These are phyloP conservation scores for Phaffomyces opuntiae DNA, from an alignment of 805 yeast species.

Conservation along the genomic window DNA sequence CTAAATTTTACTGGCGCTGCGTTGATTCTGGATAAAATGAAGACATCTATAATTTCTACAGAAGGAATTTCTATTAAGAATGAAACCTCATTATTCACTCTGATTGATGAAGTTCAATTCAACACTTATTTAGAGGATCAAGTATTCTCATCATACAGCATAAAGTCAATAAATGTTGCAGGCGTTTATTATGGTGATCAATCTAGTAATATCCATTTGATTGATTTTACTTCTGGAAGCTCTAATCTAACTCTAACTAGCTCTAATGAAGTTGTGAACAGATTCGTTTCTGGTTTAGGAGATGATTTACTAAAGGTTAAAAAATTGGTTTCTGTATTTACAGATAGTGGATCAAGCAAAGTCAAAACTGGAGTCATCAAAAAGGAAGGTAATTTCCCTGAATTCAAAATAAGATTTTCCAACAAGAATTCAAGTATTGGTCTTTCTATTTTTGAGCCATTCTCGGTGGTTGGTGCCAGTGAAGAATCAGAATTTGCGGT, in stretches of 20 bases:
- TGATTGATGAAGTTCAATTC: too few species aligned
- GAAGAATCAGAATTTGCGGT: not conserved
- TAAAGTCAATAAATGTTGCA: not conserved
- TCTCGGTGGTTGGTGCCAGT: constrained; percentile 1
- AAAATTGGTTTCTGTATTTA: not conserved
- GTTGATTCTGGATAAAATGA: too few species aligned
- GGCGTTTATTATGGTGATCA: not conserved
- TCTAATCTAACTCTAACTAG: not conserved
- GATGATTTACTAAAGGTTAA: not conserved
- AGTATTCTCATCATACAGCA: too few species aligned
- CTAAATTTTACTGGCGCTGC: too few species aligned
- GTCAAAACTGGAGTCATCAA: not conserved
- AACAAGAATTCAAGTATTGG: constrained; percentile 1
- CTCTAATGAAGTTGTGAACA: not conserved
- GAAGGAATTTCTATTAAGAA: too few species aligned
- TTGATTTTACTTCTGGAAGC: not conserved
- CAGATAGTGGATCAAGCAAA: not conserved
- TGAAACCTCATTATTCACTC: too few species aligned
- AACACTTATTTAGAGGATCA: too few species aligned
- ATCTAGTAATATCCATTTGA: not conserved
- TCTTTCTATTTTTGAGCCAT: not conserved
- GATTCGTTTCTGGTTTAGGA: not conserved
- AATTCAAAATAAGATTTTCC: not conserved
- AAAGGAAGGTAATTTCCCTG: not conserved
- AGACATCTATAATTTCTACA: too few species aligned